Conservation (phyloP, 305 asterid genomes). For the Fraxinus latifolia region DNA sequence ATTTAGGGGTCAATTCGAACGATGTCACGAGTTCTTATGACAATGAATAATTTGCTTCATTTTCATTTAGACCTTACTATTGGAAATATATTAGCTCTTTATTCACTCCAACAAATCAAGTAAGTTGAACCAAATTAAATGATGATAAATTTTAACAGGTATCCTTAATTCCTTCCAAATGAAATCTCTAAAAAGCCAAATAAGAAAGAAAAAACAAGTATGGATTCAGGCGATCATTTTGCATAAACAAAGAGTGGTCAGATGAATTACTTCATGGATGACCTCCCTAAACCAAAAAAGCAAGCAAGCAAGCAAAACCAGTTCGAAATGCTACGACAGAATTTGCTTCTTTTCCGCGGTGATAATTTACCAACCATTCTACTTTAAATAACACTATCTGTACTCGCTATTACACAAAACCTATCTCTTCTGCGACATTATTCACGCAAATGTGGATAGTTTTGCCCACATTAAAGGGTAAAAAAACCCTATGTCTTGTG, state of each 20-base stretch:
- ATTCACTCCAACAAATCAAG: neutral
- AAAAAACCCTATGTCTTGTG: neutral
- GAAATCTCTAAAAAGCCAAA: neutral
- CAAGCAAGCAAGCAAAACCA: neutral
- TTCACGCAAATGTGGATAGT: neutral
- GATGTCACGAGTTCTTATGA: neutral
- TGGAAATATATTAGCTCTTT: neutral
- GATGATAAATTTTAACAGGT: neutral
- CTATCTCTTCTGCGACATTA: constrained; percentile 3
- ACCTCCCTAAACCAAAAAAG: neutral
- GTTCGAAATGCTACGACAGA: neutral
- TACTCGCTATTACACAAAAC: neutral
- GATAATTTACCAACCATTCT: neutral
- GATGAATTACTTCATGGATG: neutral
- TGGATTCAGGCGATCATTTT: neutral
- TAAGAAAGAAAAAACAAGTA: neutral
- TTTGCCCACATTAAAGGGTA: neutral
- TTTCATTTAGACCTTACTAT: neutral
- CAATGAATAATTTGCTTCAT: neutral
- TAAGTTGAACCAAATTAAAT: neutral
- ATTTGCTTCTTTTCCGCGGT: neutral
- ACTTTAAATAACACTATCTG: neutral
- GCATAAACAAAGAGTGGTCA: neutral
- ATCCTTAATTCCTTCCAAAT: neutral
- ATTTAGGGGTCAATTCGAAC: neutral